Base-by-base conservation (phyloP, 202 grass and related monocot species). In the Carex arenaria region DNA sequence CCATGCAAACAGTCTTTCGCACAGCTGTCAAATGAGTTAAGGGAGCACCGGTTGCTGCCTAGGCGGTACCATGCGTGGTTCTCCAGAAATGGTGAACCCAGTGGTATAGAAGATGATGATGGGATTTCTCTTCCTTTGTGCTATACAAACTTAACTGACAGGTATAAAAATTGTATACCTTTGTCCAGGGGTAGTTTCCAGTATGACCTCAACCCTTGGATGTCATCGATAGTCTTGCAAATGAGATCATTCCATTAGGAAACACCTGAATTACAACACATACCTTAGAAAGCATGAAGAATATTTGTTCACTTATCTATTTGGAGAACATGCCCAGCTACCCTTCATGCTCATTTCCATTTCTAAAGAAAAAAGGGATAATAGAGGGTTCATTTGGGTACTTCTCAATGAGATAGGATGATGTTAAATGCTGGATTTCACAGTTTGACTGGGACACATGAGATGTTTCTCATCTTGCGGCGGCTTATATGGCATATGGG, bases 11-110 rank as follows among this genome's bases (percentile, higher is more conserved):
- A 88, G 65, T 95, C 93, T 20, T 77, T 84, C 57, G 82, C 85
- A 43, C 91, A 95, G 80, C 75, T 98, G 7, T 93, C 91, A 80
- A 98, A 92, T 80, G 95, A 98, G 72, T 88, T 98, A 52, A 67
- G 90, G 52, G 93, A 98, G 64, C 89, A 98, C 84, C 88, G 92
- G 54, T 72, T 98, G 59, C 85, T 98, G 65, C 95, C 95, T 87
- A 95, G 95, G 88, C 92, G 95, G 87, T 95, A 98, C 84, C 95
- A 98, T 92, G 93, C 91, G 64, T 98, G 95, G 95, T 95, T 91
- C 85, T 98, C 95, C 19, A 89, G 86, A 86, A 84, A 74, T 83
- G 89, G 88, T 79, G 86, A 86, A 65, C 85, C 78, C 62, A 95
- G 86, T 60, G 89, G 95, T 9, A 88, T 93, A 89, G 89, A 93